Evolutionary conservation across 202 grass and related monocot species (phyloP), one percentile per base, ranked within the genome.

Genomic region (Schoenoplectus tabernaemontani): DNA sequence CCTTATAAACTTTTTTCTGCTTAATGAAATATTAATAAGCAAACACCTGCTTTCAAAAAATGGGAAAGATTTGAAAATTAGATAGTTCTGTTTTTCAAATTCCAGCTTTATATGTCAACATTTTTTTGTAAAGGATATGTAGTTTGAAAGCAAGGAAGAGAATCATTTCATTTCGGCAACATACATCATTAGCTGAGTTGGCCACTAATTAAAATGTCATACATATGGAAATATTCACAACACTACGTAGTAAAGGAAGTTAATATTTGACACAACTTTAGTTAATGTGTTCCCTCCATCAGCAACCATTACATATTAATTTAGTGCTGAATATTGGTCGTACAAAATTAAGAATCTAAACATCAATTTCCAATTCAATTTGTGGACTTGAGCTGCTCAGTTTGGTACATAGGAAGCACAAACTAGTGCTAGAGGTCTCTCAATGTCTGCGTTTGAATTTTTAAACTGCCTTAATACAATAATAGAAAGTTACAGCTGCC

Each of bases 211-310:
- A 65, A 80, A 74, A 64, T 22, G 13, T 34, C 33, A 80, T 51
- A 53, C 13, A 20, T 36, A 28, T 28, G 1, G 16, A 28, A 33
- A 75, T 46, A 36, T 75, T 54, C 28, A 54, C 70, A 54, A 34
- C 7, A 53, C 32, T 36, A 54, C 28, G 28, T 54, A 22, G 17
- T 7, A 54, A 75, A 32, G 47, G 47, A 75, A 54, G 28, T 75
- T 19, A 54, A 75, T 51, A 48, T 75, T 75, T 34, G 70, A 75
- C 70, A 75, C 70, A 74, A 74, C 70, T 56, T 54, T 56, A 75
- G 24, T 19, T 53, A 54, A 24, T 75, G 24, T 51, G 70, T 10
- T 53, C 5, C 13, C 3, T 54, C 17, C 47, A 54, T 75, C 47
- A 36, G 26, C 26, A 19, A 36, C 47, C 70, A 75, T 75, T 75